Evolutionary conservation across 352 stramenopile genomes (phyloP), one percentile per base, ranked within the genome.

Genomic region (Phytophthora brassicae): DNA sequence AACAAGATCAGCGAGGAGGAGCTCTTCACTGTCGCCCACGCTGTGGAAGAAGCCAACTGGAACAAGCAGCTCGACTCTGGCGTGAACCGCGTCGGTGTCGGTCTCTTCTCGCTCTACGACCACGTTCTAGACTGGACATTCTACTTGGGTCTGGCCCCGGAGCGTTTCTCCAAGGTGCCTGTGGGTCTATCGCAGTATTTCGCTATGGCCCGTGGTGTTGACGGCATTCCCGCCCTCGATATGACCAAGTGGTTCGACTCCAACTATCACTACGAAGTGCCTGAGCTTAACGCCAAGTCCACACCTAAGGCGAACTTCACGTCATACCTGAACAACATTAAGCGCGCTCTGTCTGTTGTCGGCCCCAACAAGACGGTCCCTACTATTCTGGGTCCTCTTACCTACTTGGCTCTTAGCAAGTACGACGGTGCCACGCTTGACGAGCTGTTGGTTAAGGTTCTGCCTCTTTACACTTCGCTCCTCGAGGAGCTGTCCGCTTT

Each of bases 211-310:
- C 84, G 90, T 45, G 90, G 91, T 43, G 76, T 95, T 3, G 88
- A 97, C 68, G 89, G 88, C 58, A 96, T 95, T 68, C 74, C 79
- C 8, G 92, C 92, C 6, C 80, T 98, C 33, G 92, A 97, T 68
- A 97, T 97, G 92, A 97, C 88, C 69, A 97, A 97, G 79, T 97
- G 88, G 88, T 97, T 97, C 69, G 92, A 97, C 74, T 94, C 86
- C 38, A 98, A 98, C 86, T 98, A 97, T 74, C 92, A 98, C 81
- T 98, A 97, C 83, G 90, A 97, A 69, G 90, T 97, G 41, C 90
- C 92, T 2, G 92, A 98, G 81, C 70, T 97, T 19, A 90, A 78
- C 65, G 77, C 78, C 23, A 83, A 82, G 56, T 88, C 79, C 16
- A 64, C 77, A 42, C 77, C 90, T 13, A 72, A 72, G 50, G 79